These are phyloP conservation scores for Backusella sp. DNA, from an alignment of 192 early-diverging fungal genomes.

Conservation along the genomic window DNA sequence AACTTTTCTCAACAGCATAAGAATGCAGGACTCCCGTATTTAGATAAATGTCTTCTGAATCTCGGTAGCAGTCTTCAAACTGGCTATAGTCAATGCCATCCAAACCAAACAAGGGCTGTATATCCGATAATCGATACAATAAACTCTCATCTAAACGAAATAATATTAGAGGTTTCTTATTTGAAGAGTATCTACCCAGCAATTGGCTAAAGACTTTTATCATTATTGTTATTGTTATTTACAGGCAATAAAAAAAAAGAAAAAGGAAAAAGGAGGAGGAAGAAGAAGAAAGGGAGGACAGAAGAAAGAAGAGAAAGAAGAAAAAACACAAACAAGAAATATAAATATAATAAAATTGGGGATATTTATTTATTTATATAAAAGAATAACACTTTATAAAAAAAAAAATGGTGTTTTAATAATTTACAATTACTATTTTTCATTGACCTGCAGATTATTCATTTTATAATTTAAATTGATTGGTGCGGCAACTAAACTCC, in stretches of 20 bases:
- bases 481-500: neutral
- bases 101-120: neutral
- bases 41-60: conserved; percentile 35
- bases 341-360: neutral
- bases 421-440: conserved; percentile 10
- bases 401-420: neutral
- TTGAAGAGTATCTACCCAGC: conserved; percentile 11
- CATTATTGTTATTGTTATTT: neutral
- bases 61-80: conserved; percentile 12
- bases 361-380: neutral
- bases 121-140: conserved; percentile 11
- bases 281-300: neutral
- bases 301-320: neutral
- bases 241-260: neutral
- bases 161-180: conserved; percentile 10
- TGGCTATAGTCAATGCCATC: neutral
- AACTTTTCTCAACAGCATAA: conserved; percentile 23
- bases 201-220: conserved; percentile 14
- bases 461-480: neutral
- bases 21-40: conserved; percentile 27
- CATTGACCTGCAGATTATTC: neutral
- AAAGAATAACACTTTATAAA: neutral
- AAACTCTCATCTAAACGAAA: conserved; percentile 11
- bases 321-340: neutral
- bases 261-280: neutral